Base-by-base conservation (phyloP, 805 yeast genomes). In the Yarrowia hollandica region DNA sequence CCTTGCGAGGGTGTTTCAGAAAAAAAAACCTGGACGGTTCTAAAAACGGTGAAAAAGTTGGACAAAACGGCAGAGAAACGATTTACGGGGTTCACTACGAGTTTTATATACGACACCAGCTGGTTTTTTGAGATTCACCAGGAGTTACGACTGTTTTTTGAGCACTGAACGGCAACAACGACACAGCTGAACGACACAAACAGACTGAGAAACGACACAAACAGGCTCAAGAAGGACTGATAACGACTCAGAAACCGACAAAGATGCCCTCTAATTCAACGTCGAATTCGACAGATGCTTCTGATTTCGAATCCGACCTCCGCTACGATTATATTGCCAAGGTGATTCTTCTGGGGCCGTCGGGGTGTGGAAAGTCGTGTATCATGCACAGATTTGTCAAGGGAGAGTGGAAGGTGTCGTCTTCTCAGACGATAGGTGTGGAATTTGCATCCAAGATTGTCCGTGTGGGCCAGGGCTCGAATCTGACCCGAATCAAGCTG, bases 401-500 rank as follows among this genome's bases (percentile, higher is more conserved):
- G 52, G 73, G 71, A 16, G 71, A 70, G 22, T 73, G 73, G 74
- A 57, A 64, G 26, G 65, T 73, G 11, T 52, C 72, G 15, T 66
- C 68, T 1, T 67, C 74, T 10, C 75, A 74, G 35, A 72, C 76
- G 2, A 70, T 72, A 25, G 76, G 76, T 15, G 76, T 73, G 18
- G 76, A 73, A 59, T 73, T 72, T 61, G 64, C 75, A 21, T 71
- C 74, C 22, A 72, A 72, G 54, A 67, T 73, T 8, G 67, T 73
- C 22, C 66, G 63, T 30, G 69, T 73, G 10, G 75, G 76, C 25
- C 68, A 68, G 22, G 55, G 97, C 90, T 72, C 82, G 97, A 74
- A 91, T 90, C 75, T 82, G 97, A 72, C 96, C 97, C 28, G 88
- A 90, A 68, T 90, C 97, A 14, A 82, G 68, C 78, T 94, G 63